phyloP scores from a whole-genome alignment of 768 basidiomycete species.

The Panus rudis region DNA sequence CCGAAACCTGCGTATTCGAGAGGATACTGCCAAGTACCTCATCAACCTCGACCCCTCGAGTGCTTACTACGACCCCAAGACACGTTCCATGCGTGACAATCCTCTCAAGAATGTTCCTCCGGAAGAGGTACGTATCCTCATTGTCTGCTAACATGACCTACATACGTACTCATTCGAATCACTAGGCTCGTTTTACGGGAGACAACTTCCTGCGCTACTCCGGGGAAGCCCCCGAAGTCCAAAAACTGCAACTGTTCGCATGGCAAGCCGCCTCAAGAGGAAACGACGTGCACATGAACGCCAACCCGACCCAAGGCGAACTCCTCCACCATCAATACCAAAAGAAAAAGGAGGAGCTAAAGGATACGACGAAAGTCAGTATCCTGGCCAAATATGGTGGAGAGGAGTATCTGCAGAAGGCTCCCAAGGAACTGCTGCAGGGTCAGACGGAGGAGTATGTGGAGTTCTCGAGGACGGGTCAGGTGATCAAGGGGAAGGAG shows the following conservation, averaged over 20 bases:
- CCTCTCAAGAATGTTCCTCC: constrained; percentile 67
- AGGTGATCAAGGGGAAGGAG: constrained; percentile 88
- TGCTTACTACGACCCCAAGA: constrained; percentile 99
- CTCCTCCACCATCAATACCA: constrained; percentile 85
- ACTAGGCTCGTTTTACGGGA: constrained; percentile 82
- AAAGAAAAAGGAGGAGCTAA: constrained; percentile 87
- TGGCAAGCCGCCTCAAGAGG: constrained; percentile 94
- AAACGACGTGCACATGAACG: constrained; percentile 91
- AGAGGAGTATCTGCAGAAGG: constrained; percentile 80
- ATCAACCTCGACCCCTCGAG: constrained; percentile 93
- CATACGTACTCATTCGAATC: background rate
- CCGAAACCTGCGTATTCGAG: constrained; percentile 94
- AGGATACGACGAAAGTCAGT: constrained; percentile 82
- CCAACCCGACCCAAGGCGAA: constrained; percentile 94
- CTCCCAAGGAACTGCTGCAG: constrained; percentile 87
- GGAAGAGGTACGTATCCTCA: constrained; percentile 70
- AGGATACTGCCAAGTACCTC: constrained; percentile 98
- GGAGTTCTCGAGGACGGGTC: constrained; percentile 90
- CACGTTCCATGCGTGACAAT: constrained; percentile 98
- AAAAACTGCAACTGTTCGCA: constrained; percentile 90
- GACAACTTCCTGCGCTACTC: constrained; percentile 92
- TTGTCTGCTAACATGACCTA: background rate
- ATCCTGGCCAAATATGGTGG: constrained; percentile 94
- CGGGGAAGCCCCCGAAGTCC: constrained; percentile 90
- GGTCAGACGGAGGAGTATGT: constrained; percentile 98